Evolutionary conservation across 768 basidiomycete species (phyloP).

Genomic region (Hemileccinum rubropunctum): DNA sequence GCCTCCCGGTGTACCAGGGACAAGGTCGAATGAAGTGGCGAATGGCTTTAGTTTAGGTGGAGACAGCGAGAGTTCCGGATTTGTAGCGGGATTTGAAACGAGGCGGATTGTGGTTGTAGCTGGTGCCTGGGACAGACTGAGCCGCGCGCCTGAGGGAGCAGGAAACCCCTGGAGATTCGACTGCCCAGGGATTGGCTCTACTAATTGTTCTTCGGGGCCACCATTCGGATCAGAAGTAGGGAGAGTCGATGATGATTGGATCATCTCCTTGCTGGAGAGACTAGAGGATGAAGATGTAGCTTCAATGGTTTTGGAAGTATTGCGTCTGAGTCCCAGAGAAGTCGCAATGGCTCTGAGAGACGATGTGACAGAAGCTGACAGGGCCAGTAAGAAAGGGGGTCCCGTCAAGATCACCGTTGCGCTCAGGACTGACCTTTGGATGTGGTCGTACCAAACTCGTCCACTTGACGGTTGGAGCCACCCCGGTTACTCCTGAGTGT

Average conservation of each 20-base stretch:
- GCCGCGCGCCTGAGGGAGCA: constrained; percentile 56
- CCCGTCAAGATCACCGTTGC: background rate
- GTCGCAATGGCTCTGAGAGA: constrained; percentile 77
- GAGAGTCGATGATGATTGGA: constrained; percentile 26
- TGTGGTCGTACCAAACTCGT: constrained; percentile 73
- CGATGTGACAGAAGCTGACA: constrained; percentile 59
- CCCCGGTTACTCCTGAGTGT: constrained; percentile 41
- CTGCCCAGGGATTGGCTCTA: constrained; percentile 58
- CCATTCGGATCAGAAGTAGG: constrained; percentile 26
- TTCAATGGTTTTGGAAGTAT: constrained; percentile 13
- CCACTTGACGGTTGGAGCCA: constrained; percentile 36
- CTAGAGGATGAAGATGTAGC: constrained; percentile 31
- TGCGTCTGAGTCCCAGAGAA: constrained; percentile 68
- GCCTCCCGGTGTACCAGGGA: constrained; percentile 51
- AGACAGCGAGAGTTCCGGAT: constrained; percentile 26
- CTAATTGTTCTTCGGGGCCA: constrained; percentile 21
- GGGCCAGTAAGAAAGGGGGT: constrained; percentile 2
- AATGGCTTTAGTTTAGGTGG: constrained; percentile 70
- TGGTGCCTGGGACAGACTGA: constrained; percentile 53
- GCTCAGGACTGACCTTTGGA: constrained; percentile 53
- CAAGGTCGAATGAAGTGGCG: constrained; percentile 65
- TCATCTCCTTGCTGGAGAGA: constrained; percentile 18
- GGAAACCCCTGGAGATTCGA: constrained; percentile 56
- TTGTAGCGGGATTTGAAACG: constrained; percentile 30
- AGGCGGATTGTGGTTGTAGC: constrained; percentile 50